Evolutionary conservation across 768 basidiomycete genomes (phyloP), one percentile per base, ranked within the genome.

Genomic region (Floccularia luteovirens): DNA sequence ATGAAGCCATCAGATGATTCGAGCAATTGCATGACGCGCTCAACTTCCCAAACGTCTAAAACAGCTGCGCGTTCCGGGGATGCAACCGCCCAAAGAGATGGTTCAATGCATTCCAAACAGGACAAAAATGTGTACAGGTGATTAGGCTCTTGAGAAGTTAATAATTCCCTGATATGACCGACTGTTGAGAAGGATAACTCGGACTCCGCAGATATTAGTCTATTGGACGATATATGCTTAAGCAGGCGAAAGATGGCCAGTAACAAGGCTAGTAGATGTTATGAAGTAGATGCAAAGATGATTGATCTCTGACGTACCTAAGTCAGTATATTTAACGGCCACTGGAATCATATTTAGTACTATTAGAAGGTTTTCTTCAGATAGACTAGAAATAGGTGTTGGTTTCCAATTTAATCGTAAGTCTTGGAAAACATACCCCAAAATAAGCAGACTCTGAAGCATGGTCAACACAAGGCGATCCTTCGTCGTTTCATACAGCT

Each of bases 11-110:
- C 88, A 1, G 66, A 57, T 2, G 74, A 77, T 43, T 79, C 72
- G 20, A 90, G 60, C 12, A 83, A 58, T 43, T 69, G 71, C 77
- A 90, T 83, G 16, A 90, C 64, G 24, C 66, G 63, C 37, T 80
- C 80, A 27, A 90, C 86, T 38, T 90, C 87, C 70, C 72, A 74
- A 39, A 66, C 74, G n/a, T 85, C 79, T 33, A 90, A 57, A 6
- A 76, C 59, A 1, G 77, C 63, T 24, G 71, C 67, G 14, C 70
- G 56, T 4, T 69, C 66, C 3, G 67, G 56, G 5, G 55, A 60
- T 6, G 71, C 77, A 10, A 86, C 88, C 5, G 84, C 81, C 88
- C 88, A 90, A 16, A 76, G 46, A 14, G 54, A 55, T 4, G 76
- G 69, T 47, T 79, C 70, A 10, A 87, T 45, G 28, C 67, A 75